Conservation (phyloP, 2,329 filamentous ascomycete genomes). For the Coniochaeta hoffmannii region DNA sequence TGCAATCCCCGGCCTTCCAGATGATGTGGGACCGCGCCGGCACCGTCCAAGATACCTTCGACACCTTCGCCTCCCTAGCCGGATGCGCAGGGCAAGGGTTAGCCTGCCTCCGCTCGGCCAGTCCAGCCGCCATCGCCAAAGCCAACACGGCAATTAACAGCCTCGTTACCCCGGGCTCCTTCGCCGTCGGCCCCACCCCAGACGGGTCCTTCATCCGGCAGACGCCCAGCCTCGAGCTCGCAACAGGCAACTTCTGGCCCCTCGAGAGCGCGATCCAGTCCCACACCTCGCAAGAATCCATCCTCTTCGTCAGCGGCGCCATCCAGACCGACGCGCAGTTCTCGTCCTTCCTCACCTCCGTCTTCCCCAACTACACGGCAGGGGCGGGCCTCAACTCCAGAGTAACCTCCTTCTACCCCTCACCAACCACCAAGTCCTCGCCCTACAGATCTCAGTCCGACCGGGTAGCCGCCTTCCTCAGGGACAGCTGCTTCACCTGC, state of each 20-base stretch:
- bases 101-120: slow-evolving; percentile 19
- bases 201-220: slow-evolving; percentile 24
- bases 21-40: slow-evolving; percentile 25
- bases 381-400: slow-evolving; percentile 16
- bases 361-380: slow-evolving; percentile 25
- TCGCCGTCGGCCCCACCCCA: slow-evolving; percentile 22
- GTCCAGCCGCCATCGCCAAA: slow-evolving; percentile 12
- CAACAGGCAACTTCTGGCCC: slow-evolving; percentile 18
- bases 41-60: slow-evolving; percentile 20
- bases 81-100: slow-evolving; percentile 20
- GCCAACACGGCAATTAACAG: slow-evolving; percentile 21
- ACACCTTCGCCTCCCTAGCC: slow-evolving; percentile 22
- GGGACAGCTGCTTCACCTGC: slow-evolving; percentile 28
- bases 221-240: slow-evolving; percentile 21
- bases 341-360: slow-evolving; percentile 18
- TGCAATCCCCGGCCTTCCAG: slow-evolving; percentile 27
- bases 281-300: slow-evolving; percentile 21
- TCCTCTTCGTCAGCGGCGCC: slow-evolving; percentile 20
- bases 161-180: slow-evolving; percentile 19
- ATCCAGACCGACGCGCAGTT: slow-evolving; percentile 24
- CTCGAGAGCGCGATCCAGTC: slow-evolving; percentile 21
- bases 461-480: slow-evolving; percentile 21
- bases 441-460: slow-evolving; percentile 19
- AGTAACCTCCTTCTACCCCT: slow-evolving; percentile 22
- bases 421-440: slow-evolving; percentile 9